Evolutionary conservation across 805 yeast species (phyloP), one percentile per base, ranked within the genome.

Genomic region (Starmerella bombicola): DNA sequence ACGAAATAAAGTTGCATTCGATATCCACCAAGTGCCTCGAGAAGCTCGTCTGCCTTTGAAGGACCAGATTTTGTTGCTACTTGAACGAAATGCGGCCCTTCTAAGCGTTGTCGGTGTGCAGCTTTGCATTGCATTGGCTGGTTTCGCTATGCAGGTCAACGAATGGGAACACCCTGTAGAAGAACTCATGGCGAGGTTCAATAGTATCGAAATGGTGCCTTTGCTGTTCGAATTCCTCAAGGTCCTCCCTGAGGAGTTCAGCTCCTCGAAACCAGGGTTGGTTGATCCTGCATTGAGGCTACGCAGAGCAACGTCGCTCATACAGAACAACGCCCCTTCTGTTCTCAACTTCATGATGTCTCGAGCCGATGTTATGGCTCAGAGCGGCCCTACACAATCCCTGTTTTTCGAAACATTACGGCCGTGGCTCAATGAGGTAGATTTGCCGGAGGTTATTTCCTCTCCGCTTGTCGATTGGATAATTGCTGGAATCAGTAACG

Each of bases 381-480:
- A 36, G 29, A 19, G 30, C 24, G 37, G 42, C 23, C 51, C 70
- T 2, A 36, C 33, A 19, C 41, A 44, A 30, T 23, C 44, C 20
- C 59, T 73, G 38, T 67, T 84, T 5, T 67, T 88, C 42, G 78
- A 76, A 47, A 80, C 94, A 60, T 64, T 93, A 42, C 77, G 78
- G 51, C 80, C 93, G 17, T 91, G 99, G 99, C 77, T 91, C 45
- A 71, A 70, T 47, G 98, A 93, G 58, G 74, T 84, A 36, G 81
- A 88, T 3, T 68, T 88, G 21, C 77, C 73, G 38, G 69, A 74
- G 35, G 64, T 91, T n/a, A 61, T 88, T 32, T 61, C 71, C 8
- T 66, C 74, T 16, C 72, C 91, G 1, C 63, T 91, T 31, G 73
- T 85, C 19, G 65, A 71, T 6, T 63, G 85, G 45, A 71, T 86